Conservation (phyloP, 441 rosid species). For the Mallotus japonicus region DNA sequence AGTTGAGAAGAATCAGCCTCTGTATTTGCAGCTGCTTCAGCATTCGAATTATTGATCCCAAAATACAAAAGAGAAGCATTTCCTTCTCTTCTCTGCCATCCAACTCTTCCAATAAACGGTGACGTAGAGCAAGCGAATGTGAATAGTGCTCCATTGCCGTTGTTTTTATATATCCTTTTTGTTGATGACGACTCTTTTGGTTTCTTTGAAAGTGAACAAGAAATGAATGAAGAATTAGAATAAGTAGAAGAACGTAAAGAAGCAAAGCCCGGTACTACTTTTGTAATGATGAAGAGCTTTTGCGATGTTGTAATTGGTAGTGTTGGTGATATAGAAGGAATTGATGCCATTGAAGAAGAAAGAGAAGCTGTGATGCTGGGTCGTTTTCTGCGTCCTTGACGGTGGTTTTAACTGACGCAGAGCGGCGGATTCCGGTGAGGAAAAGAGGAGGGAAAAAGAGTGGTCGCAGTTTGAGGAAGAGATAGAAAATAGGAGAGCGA, state of each 20-base stretch:
- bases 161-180: not conserved
- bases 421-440: slow-evolving; percentile 25
- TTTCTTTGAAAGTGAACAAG: slow-evolving; percentile 10
- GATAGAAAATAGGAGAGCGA: slow-evolving; percentile 19
- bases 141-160: slow-evolving; percentile 27
- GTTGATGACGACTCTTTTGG: not conserved
- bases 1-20: slow-evolving; percentile 56
- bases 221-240: not conserved
- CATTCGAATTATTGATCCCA: slow-evolving; percentile 42
- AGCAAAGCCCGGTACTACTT: not conserved
- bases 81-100: slow-evolving; percentile 51
- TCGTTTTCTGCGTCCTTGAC: not conserved
- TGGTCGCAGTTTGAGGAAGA: slow-evolving; percentile 18
- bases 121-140: slow-evolving; percentile 54
- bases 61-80: slow-evolving; percentile 47
- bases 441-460: slow-evolving; percentile 3
- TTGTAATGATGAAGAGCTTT: slow-evolving; percentile 26
- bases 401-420: slow-evolving; percentile 20
- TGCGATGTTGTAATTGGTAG: slow-evolving; percentile 18
- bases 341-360: slow-evolving; percentile 27
- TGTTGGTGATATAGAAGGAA: slow-evolving; percentile 15
- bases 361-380: not conserved
- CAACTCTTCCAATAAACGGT: slow-evolving; percentile 58
- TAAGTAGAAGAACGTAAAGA: slow-evolving; percentile 1
- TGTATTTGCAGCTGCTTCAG: slow-evolving; percentile 25